A percentile compares a stretch with the other conserved stretches of the same genome.
These are phyloP conservation scores for Capillidium heterosporum DNA, from an alignment of 371 early-diverging fungal genomes.

Conservation along the genomic window DNA sequence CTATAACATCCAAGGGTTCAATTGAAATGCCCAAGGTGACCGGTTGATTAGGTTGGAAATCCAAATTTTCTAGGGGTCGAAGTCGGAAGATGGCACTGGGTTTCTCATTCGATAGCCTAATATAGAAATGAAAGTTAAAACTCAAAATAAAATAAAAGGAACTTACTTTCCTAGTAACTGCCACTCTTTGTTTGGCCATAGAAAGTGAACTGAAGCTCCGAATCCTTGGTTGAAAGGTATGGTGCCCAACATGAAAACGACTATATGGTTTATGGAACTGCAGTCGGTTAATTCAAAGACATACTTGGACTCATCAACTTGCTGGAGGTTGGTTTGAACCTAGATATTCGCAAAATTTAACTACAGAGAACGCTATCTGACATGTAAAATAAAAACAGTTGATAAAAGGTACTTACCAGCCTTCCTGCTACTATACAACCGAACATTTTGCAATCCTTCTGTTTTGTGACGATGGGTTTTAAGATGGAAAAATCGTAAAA, in stretches of 20 bases:
- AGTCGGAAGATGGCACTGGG: conserved; percentile 60
- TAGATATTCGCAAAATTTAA: conserved; percentile 9
- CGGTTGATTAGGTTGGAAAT: conserved; percentile 10
- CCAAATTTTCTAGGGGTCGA: conserved; percentile 20
- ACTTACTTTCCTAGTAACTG: conserved; percentile 59
- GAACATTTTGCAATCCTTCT: no score
- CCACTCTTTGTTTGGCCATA: conserved; percentile 76
- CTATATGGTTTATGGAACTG: conserved; percentile 71
- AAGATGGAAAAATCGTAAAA: no score
- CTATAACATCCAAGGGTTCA: conserved; percentile 53
- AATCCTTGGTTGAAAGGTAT: conserved; percentile 68
- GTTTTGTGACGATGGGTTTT: no score
- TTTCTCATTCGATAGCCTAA: conserved; percentile 65
- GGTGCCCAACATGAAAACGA: conserved; percentile 73
- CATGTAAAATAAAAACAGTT: neutral
- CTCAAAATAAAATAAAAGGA: neutral
- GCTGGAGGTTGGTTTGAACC: conserved; percentile 82
- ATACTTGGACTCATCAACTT: conserved; percentile 64
- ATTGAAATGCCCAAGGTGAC: conserved; percentile 74
- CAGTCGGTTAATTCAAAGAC: conserved; percentile 67
- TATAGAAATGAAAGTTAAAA: neutral
- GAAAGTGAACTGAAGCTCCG: conserved; percentile 74
- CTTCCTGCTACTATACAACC: conserved; percentile 78
- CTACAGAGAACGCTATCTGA: neutral
- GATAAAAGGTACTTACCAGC: conserved; percentile 23